Evolutionary conservation across 768 basidiomycete species (phyloP).

Genomic region (Gloeopeniophorella convolvens): DNA sequence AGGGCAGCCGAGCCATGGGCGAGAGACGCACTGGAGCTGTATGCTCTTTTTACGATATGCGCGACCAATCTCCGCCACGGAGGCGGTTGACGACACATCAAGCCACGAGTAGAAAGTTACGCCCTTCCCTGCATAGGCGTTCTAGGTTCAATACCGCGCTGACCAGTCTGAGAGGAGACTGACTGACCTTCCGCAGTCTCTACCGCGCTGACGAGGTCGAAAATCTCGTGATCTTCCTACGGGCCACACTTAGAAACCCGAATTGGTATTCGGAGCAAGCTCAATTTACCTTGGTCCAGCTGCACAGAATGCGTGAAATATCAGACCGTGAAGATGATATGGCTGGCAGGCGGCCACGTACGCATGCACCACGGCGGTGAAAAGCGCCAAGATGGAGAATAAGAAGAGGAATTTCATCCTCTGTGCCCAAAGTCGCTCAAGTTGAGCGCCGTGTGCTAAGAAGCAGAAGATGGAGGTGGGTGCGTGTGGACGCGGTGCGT

Average conservation of each 20-base stretch:
- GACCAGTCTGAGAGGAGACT: neutral
- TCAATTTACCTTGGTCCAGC: conserved; percentile 62
- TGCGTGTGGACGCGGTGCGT: no score
- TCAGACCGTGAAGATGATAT: neutral
- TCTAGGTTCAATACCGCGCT: neutral
- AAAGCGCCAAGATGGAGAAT: conserved; percentile 42
- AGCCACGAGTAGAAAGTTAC: conserved; percentile 97
- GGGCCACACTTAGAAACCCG: neutral
- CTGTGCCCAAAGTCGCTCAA: neutral
- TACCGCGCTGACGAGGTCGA: conserved; percentile 81
- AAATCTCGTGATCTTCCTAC: conserved; percentile 94
- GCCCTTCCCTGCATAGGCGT: conserved; percentile 52
- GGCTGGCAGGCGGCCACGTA: conserved; percentile 33
- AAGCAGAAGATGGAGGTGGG: no score
- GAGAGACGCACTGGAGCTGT: conserved; percentile 68
- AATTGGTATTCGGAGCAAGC: neutral
- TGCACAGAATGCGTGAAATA: conserved; percentile 23
- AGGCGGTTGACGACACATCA: conserved; percentile 68
- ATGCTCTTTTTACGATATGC: conserved; percentile 92
- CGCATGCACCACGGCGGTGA: conserved; percentile 52
- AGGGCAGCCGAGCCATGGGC: neutral
- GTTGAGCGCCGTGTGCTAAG: conserved; percentile 13
- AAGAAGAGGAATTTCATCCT: conserved; percentile 48
- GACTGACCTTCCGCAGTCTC: conserved; percentile 71
- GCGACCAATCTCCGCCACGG: conserved; percentile 71